Evolutionary conservation across 306 rosid species (phyloP).

Genomic region (apple (Malus domestica)): ASM211411v1 NC_041800.1:792501-793000

Average conservation of each 20-base stretch:
- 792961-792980: background rate
- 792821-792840: slow-evolving; percentile 47
- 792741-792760: background rate
- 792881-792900: slow-evolving; percentile 88
- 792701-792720: slow-evolving; percentile 54
- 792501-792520: no score
- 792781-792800: background rate
- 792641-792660: slow-evolving; percentile 6
- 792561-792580: no score
- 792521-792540: no score
- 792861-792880: slow-evolving; percentile 86
- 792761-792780: background rate
- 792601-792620: background rate
- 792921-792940: slow-evolving; percentile 43
- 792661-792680: slow-evolving; percentile 51
- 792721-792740: slow-evolving; percentile 43
- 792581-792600: no score
- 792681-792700: slow-evolving; percentile 44
- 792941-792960: background rate
- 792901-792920: slow-evolving; percentile 95
- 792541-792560: no score
- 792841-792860: slow-evolving; percentile 53
- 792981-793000: background rate
- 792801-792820: background rate
- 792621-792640: slow-evolving; percentile 7